phyloP scores from a whole-genome alignment of 305 asterid genomes.

The Solanum chacoense region DNA sequence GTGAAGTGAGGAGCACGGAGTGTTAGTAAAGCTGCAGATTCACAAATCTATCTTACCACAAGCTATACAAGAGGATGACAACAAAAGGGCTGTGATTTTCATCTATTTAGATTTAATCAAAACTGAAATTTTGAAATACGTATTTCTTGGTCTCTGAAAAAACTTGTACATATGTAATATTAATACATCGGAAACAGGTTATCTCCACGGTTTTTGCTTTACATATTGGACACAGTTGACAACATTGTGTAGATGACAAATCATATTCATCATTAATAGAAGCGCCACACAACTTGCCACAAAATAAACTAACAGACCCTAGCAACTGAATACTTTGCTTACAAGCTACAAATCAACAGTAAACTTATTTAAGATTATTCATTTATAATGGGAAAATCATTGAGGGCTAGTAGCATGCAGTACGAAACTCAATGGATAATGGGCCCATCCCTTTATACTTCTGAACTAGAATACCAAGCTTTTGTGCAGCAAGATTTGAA shows the following conservation, averaged over 20 bases:
- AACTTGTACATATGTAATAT: background rate
- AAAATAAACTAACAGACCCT: background rate
- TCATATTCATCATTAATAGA: background rate
- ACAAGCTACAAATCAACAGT: background rate
- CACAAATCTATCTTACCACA: background rate
- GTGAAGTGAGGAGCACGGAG: slow-evolving; percentile 10
- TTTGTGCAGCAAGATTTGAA: background rate
- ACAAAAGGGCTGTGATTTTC: background rate
- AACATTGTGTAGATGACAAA: background rate
- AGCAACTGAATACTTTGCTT: background rate
- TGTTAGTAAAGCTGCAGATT: background rate
- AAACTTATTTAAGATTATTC: background rate
- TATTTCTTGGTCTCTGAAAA: background rate
- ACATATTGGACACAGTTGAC: background rate
- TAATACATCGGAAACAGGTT: background rate
- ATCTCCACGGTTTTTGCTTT: background rate
- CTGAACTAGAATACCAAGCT: background rate
- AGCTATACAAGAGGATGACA: background rate
- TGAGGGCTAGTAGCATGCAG: background rate
- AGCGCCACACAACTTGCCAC: background rate
- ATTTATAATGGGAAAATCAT: background rate
- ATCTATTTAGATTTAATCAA: background rate
- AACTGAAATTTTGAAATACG: background rate
- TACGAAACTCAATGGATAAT: background rate
- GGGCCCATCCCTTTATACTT: background rate